A percentile compares a stretch with the other conserved stretches of the same genome.
These are phyloP conservation scores for Jatropha multifida DNA, from an alignment of 441 rosid genomes.

Conservation along the genomic window DNA sequence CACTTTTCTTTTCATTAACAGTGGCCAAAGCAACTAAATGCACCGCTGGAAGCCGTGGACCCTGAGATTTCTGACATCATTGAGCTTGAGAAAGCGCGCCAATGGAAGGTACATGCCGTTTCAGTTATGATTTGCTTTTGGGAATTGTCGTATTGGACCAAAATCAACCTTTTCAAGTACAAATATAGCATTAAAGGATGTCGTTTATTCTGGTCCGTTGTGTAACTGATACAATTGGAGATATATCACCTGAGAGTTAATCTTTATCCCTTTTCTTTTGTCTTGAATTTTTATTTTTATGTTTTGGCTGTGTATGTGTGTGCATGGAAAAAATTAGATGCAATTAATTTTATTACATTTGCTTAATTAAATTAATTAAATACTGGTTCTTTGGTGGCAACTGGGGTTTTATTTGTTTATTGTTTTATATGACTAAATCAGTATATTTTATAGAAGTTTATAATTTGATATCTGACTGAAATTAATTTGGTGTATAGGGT, in stretches of 20 bases:
- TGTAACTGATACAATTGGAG: no score
- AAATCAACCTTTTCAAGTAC: not conserved
- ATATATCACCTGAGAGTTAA: no score
- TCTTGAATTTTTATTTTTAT: not conserved
- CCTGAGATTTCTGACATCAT: slow-evolving; percentile 95
- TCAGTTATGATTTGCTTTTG: not conserved
- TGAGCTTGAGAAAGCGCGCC: slow-evolving; percentile 97
- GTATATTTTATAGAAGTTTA: not conserved
- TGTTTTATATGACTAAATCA: not conserved
- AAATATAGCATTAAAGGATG: not conserved
- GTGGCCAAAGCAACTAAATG: slow-evolving; percentile 98
- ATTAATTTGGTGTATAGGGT: slow-evolving; percentile 44
- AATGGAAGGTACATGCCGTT: slow-evolving; percentile 75
- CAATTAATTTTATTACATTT: not conserved
- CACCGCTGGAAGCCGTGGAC: slow-evolving; percentile 80
- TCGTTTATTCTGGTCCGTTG: not conserved
- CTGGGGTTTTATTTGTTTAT: no score
- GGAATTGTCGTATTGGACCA: not conserved
- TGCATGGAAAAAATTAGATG: no score
- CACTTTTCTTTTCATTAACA: slow-evolving; percentile 16
- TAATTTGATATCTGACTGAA: slow-evolving; percentile 11
- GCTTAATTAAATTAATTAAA: not conserved
- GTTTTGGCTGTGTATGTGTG: not conserved
- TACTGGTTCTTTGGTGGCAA: no score
- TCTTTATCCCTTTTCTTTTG: no score